phyloP scores from a whole-genome alignment of 495 filamentous ascomycete species.

The Tuber brumale region DNA sequence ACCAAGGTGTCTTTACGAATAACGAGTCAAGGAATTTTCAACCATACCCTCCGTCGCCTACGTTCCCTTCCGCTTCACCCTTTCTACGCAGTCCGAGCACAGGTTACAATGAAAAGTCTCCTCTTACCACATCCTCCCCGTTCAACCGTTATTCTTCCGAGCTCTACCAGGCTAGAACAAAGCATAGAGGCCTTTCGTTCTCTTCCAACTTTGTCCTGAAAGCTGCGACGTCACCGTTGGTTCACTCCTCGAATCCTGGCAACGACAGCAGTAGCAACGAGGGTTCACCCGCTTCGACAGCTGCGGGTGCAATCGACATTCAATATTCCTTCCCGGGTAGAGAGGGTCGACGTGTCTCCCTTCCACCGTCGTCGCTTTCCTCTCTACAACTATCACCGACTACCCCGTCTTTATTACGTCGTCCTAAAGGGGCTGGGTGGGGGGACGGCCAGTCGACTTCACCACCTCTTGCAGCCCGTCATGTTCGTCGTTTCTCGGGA shows the following conservation, averaged over 20 bases:
- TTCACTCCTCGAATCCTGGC: conserved; percentile 85
- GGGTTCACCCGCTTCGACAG: conserved; percentile 37
- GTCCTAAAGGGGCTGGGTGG: conserved; percentile 32
- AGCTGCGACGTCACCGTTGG: conserved; percentile 84
- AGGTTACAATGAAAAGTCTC: conserved; percentile 43
- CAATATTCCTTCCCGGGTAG: conserved; percentile 23
- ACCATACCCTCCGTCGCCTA: conserved; percentile 17
- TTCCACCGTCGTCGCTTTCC: conserved; percentile 40
- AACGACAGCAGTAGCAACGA: conserved; percentile 35
- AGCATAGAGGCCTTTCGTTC: conserved; percentile 49
- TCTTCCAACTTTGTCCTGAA: conserved; percentile 79
- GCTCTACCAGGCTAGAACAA: conserved; percentile 30
- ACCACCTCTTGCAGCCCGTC: conserved; percentile 39
- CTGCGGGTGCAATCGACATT: conserved; percentile 43
- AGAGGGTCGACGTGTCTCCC: conserved; percentile 33
- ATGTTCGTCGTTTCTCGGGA: conserved; percentile 54
- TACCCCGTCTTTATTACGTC: conserved; percentile 16
- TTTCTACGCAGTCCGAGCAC: conserved; percentile 28
- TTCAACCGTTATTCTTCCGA: conserved; percentile 39
- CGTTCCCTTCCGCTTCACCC: conserved; percentile 18
- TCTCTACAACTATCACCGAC: conserved; percentile 36
- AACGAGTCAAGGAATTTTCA: conserved; percentile 31
- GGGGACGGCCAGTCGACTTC: conserved; percentile 23
- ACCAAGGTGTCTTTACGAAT: conserved; percentile 38
- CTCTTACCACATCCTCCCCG: conserved; percentile 46